phyloP scores from a whole-genome alignment of 345 rosid species.

The Passiflora organensis region DNA sequence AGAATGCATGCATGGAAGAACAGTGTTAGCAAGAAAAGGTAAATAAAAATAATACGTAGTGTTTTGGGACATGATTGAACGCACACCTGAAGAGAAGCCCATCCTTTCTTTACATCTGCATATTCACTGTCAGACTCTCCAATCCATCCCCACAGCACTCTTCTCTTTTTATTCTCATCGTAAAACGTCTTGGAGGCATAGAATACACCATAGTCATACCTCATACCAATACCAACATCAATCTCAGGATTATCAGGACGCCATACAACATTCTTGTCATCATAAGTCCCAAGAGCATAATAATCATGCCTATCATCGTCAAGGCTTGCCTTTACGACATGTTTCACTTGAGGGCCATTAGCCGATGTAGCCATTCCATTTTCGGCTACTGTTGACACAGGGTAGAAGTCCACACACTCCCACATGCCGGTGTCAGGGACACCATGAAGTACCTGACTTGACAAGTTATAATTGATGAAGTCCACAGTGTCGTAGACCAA shows the following conservation, averaged over 20 bases:
- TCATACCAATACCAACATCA: slow-evolving; percentile 57
- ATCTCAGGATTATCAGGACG: slow-evolving; percentile 42
- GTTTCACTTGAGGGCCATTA: slow-evolving; percentile 44
- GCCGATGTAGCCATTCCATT: slow-evolving; percentile 55
- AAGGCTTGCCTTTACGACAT: slow-evolving; percentile 55
- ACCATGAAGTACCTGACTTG: slow-evolving; percentile 40
- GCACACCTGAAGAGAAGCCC: slow-evolving; percentile 69
- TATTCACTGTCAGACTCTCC: slow-evolving; percentile 55
- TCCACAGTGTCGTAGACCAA: slow-evolving; percentile 74
- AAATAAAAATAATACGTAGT: neutral
- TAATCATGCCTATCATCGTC: slow-evolving; percentile 55
- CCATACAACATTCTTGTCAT: slow-evolving; percentile 40
- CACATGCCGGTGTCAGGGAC: slow-evolving; percentile 87
- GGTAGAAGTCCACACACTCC: slow-evolving; percentile 74
- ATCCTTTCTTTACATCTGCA: slow-evolving; percentile 59
- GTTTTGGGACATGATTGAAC: too few relatives aligned
- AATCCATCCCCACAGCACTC: slow-evolving; percentile 74
- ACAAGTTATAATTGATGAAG: slow-evolving; percentile 41
- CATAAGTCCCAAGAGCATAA: slow-evolving; percentile 55
- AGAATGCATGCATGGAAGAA: neutral
- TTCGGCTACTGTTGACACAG: slow-evolving; percentile 28
- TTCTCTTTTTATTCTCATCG: slow-evolving; percentile 43
- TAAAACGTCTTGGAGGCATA: slow-evolving; percentile 69
- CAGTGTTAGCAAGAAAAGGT: neutral
- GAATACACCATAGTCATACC: slow-evolving; percentile 61